Evolutionary conservation across 2,329 filamentous ascomycete genomes (phyloP).

Genomic region (Fusarium multiceps): DNA sequence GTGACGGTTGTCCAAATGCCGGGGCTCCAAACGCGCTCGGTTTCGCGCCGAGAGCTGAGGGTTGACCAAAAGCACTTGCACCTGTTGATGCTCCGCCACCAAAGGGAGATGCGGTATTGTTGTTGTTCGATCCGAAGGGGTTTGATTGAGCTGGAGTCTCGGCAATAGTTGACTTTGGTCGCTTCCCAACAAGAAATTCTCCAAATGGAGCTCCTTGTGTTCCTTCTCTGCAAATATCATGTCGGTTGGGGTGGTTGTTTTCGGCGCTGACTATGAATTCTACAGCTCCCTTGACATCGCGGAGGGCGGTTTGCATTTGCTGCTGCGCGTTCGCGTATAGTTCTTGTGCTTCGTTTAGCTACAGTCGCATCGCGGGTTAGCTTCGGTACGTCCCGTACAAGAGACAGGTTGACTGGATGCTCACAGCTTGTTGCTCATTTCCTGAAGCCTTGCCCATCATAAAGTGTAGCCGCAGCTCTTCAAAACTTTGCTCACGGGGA

Average conservation of each 20-base stretch:
- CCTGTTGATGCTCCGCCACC: slow-evolving; percentile 47
- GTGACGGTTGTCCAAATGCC: slow-evolving; percentile 53
- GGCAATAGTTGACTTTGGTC: slow-evolving; percentile 43
- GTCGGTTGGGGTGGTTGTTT: slow-evolving; percentile 79
- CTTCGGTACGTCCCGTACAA: slow-evolving; percentile 1
- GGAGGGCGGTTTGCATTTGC: slow-evolving; percentile 77
- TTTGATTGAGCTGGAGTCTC: slow-evolving; percentile 50
- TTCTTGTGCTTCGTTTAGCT: slow-evolving; percentile 70
- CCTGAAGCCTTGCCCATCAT: slow-evolving; percentile 68
- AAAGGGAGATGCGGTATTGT: slow-evolving; percentile 46
- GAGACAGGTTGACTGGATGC: slow-evolving; percentile 36
- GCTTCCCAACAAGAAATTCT: slow-evolving; percentile 57
- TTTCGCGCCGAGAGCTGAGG: slow-evolving; percentile 48
- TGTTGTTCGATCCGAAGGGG: slow-evolving; percentile 55
- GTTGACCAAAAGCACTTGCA: slow-evolving; percentile 50
- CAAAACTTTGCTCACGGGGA: slow-evolving; percentile 84
- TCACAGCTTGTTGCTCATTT: slow-evolving; percentile 65
- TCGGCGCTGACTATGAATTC: slow-evolving; percentile 74
- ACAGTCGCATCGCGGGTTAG: slow-evolving; percentile 30
- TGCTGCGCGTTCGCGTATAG: slow-evolving; percentile 73
- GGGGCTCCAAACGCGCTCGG: slow-evolving; percentile 49
- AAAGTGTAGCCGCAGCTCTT: slow-evolving; percentile 86
- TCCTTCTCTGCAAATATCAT: slow-evolving; percentile 68
- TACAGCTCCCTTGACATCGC: slow-evolving; percentile 77
- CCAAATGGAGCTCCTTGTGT: slow-evolving; percentile 58